Percentiles rank a stretch among this genome's conserved stretches.
Conservation (phyloP, 768 basidiomycete genomes). For the Omphalotus guepiniiformis region DNA sequence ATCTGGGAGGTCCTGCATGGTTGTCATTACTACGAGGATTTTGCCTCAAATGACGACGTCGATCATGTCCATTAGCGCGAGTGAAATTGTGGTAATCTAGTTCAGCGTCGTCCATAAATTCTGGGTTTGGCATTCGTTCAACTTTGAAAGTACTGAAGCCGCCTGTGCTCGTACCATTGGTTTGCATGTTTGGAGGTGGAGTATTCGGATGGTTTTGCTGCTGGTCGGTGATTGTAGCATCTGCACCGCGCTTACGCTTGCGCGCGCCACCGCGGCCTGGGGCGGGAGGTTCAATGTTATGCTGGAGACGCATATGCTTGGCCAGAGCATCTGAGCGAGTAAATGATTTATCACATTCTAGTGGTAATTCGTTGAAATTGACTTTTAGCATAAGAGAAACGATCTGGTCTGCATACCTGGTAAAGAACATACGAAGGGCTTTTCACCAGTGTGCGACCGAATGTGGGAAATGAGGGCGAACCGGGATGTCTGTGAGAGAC, state of each 20-base stretch:
- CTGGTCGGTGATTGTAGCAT: slow-evolving; percentile 21
- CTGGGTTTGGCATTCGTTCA: slow-evolving; percentile 41
- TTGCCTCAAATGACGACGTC: background rate
- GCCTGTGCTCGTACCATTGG: slow-evolving; percentile 16
- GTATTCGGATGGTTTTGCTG: slow-evolving; percentile 20
- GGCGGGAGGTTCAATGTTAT: slow-evolving; percentile 70
- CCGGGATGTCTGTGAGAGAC: slow-evolving; percentile 80
- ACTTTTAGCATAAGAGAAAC: background rate
- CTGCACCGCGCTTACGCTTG: slow-evolving; percentile 63
- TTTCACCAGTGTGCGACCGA: slow-evolving; percentile 91
- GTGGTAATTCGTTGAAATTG: slow-evolving; percentile 9
- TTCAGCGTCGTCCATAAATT: slow-evolving; percentile 26
- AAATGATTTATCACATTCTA: slow-evolving; percentile 94
- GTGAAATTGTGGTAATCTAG: slow-evolving; percentile 25
- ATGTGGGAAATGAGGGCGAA: slow-evolving; percentile 91
- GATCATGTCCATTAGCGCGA: background rate
- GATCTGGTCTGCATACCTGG: slow-evolving; percentile 64
- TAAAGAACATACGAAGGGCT: slow-evolving; percentile 79
- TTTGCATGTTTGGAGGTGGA: slow-evolving; percentile 16
- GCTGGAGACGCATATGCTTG: slow-evolving; percentile 89
- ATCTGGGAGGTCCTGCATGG: too few relatives aligned
- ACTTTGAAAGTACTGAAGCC: slow-evolving; percentile 63
- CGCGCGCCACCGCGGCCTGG: slow-evolving; percentile 67
- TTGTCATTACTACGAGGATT: too few relatives aligned
- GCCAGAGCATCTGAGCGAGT: slow-evolving; percentile 91